Conservation (phyloP, 441 rosid genomes). For the Erysimum pusillum region DNA sequence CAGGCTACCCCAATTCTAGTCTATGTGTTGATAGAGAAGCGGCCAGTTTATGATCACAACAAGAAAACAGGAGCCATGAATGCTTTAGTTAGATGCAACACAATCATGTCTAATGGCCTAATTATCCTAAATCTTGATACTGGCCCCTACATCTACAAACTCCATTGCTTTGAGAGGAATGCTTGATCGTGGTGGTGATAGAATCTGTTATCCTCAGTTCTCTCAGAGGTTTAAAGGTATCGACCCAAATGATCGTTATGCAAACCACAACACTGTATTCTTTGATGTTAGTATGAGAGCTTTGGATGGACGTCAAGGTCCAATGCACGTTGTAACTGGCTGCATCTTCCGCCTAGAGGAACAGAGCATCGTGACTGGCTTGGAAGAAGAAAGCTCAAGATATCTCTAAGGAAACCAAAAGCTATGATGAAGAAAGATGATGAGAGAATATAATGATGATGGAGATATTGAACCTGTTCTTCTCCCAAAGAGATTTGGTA, state of each 20-base stretch:
- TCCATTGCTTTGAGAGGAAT: conserved; percentile 85
- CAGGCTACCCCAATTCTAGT: conserved; percentile 86
- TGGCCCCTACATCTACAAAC: conserved; percentile 88
- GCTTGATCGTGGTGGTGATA: conserved; percentile 88
- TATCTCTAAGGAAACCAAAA: conserved; percentile 64
- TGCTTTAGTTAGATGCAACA: conserved; percentile 83
- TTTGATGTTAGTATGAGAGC: conserved; percentile 94
- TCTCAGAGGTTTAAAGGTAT: conserved; percentile 95
- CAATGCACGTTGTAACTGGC: conserved; percentile 93
- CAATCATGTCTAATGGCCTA: conserved; percentile 91
- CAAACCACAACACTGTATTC: conserved; percentile 91
- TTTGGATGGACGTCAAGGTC: conserved; percentile 89
- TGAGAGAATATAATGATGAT: conserved; percentile 55
- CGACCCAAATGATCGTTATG: conserved; percentile 86
- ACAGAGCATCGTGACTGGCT: conserved; percentile 76
- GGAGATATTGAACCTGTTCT: conserved; percentile 73
- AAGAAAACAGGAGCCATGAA: conserved; percentile 97
- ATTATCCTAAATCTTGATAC: conserved; percentile 89
- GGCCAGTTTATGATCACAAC: conserved; percentile 87
- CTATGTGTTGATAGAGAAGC: conserved; percentile 82
- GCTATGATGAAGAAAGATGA: conserved; percentile 59
- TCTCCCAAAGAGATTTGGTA: conserved; percentile 77
- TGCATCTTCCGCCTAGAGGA: conserved; percentile 86
- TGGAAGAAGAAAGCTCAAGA: conserved; percentile 67
- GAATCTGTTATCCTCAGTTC: conserved; percentile 84